Conservation (phyloP, 2,329 filamentous ascomycete species). For the Fusarium succisae region DNA sequence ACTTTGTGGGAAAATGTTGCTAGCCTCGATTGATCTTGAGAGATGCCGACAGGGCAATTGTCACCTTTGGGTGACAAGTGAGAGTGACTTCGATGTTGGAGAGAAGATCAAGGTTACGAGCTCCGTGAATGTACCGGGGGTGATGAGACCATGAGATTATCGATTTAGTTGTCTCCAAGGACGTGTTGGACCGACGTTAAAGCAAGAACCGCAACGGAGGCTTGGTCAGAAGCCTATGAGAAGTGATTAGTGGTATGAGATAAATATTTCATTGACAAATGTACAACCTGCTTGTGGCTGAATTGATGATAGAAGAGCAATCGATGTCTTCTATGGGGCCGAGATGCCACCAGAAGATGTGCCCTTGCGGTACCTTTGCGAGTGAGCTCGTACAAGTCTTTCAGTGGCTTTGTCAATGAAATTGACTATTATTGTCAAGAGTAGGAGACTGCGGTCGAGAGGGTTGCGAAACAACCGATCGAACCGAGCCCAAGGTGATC, state of each 20-base stretch:
- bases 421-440: not conserved
- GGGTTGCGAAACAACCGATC: not conserved
- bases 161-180: too few species aligned
- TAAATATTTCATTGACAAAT: too few species aligned
- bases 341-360: not conserved
- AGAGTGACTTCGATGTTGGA: not conserved
- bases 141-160: not conserved
- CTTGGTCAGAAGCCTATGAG: not conserved
- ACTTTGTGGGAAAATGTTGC: too few species aligned
- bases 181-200: too few species aligned
- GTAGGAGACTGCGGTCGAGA: too few species aligned
- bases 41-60: too few species aligned
- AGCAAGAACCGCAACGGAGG: not conserved
- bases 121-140: not conserved
- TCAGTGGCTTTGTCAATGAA: fast-evolving
- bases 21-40: too few species aligned
- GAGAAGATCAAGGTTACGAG: not conserved
- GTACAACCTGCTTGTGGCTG: too few species aligned
- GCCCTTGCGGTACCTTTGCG: not conserved
- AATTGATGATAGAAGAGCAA: too few species aligned
- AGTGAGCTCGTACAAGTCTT: not conserved
- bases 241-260: not conserved
- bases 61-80: not conserved
- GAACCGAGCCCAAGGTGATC: not conserved
- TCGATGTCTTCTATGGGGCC: too few species aligned